Conservation (phyloP, 345 rosid genomes). For the Brassica nigra region DNA sequence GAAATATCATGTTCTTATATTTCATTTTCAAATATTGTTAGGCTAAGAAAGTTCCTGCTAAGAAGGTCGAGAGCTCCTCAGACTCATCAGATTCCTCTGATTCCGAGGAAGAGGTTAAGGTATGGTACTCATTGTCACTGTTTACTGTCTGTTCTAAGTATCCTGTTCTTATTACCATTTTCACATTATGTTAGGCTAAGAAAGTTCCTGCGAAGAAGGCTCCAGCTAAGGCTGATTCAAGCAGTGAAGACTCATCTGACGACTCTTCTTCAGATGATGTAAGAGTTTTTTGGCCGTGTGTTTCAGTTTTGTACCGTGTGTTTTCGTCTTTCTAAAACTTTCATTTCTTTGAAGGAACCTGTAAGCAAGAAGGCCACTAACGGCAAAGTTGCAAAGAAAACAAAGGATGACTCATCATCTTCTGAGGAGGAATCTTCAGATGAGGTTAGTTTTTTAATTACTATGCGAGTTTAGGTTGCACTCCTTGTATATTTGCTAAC, state of each 20-base stretch:
- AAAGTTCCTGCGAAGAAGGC: constrained; percentile 47
- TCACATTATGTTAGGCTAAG: background rate
- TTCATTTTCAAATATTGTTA: background rate
- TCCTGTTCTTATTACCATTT: background rate
- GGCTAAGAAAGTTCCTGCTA: constrained; percentile 44
- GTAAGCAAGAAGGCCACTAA: constrained; percentile 49
- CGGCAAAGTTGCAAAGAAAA: constrained; percentile 47
- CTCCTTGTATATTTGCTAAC: background rate
- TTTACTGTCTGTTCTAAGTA: background rate
- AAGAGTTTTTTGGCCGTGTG: background rate
- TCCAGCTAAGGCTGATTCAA: constrained; percentile 35
- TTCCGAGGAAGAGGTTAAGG: constrained; percentile 71
- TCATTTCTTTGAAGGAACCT: constrained; percentile 42
- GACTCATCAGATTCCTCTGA: constrained; percentile 53
- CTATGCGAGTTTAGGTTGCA: background rate
- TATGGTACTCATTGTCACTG: background rate
- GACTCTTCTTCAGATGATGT: constrained; percentile 41
- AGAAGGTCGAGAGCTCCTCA: constrained; percentile 49
- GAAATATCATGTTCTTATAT: no score
- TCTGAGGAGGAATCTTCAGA: constrained; percentile 55
- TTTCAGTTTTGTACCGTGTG: background rate
- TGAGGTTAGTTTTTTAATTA: background rate
- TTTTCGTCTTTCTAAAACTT: background rate
- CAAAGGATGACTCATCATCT: constrained; percentile 51
- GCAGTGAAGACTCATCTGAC: constrained; percentile 44